Conservation (phyloP, 495 filamentous ascomycete species). For the Jackrogersella minutella region DNA sequence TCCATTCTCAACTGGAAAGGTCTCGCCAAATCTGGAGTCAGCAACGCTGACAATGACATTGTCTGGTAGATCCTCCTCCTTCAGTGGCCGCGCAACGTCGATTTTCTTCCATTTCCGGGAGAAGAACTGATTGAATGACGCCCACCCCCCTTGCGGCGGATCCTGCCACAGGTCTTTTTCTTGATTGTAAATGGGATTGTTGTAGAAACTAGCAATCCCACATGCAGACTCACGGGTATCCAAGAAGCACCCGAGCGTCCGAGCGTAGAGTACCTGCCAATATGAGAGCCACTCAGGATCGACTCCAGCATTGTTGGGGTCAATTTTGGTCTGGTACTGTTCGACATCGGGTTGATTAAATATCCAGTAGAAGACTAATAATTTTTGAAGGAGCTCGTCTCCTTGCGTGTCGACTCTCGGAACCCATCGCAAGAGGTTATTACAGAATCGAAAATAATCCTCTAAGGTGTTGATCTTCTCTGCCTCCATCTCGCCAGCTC, state of each 20-base stretch:
- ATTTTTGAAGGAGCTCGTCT: conserved; percentile 37
- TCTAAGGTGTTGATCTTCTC: neutral
- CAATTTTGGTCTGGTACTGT: conserved; percentile 30
- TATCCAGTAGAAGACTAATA: conserved; percentile 48
- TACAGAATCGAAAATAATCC: neutral
- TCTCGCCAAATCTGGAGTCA: conserved; percentile 51
- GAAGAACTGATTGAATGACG: conserved; percentile 57
- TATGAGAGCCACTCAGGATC: conserved; percentile 39
- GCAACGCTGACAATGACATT: conserved; percentile 50
- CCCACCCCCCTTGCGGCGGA: conserved; percentile 39
- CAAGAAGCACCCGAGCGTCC: conserved; percentile 43
- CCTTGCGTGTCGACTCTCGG: conserved; percentile 39
- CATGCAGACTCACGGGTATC: conserved; percentile 37
- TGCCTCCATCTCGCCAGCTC: neutral
- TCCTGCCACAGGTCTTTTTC: conserved; percentile 25
- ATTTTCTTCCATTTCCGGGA: neutral
- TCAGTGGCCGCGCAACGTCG: conserved; percentile 47
- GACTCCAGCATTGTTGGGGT: conserved; percentile 24
- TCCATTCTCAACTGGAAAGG: neutral
- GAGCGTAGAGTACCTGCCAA: conserved; percentile 48
- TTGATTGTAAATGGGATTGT: conserved; percentile 33
- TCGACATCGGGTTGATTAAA: conserved; percentile 38
- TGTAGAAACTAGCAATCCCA: conserved; percentile 40
- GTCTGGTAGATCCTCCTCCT: conserved; percentile 48
- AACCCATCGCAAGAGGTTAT: conserved; percentile 43